phyloP scores from a whole-genome alignment of 768 basidiomycete species.

The Suillus clintonianus region DNA sequence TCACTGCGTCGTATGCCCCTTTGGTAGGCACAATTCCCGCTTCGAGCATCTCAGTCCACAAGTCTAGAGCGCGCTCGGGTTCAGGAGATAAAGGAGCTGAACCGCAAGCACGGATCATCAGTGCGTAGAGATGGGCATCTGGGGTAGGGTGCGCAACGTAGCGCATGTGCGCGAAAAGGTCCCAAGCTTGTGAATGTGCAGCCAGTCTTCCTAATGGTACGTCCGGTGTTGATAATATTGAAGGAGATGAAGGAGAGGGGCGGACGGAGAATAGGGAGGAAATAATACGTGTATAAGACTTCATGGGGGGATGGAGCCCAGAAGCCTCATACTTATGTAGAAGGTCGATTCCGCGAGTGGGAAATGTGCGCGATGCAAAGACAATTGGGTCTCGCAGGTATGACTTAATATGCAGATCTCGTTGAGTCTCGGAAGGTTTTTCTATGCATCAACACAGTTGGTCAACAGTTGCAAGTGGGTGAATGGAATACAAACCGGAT shows the following conservation, averaged over 20 bases:
- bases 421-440: conserved; percentile 54
- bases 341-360: conserved; percentile 61
- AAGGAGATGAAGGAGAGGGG: conserved; percentile 25
- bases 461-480: neutral
- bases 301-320: conserved; percentile 65
- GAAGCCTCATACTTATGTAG: conserved; percentile 74
- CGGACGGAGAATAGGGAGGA: conserved; percentile 52
- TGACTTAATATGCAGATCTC: conserved; percentile 72
- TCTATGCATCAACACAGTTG: conserved; percentile 16
- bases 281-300: conserved; percentile 74
- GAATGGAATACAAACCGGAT: conserved; percentile 37
- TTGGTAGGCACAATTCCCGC: conserved; percentile 60
- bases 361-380: conserved; percentile 41
- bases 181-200: conserved; percentile 83
- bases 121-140: conserved; percentile 66
- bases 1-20: conserved; percentile 78
- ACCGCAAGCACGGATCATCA: conserved; percentile 90
- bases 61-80: conserved; percentile 88
- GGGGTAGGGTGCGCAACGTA: conserved; percentile 90
- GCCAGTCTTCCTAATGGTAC: conserved; percentile 36
- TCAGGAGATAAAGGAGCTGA: conserved; percentile 57
- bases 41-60: conserved; percentile 94
- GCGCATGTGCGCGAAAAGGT: conserved; percentile 94
- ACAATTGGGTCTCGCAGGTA: conserved; percentile 40
- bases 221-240: neutral